Percentiles rank a stretch among this genome's conserved stretches.
phyloP scores from a whole-genome alignment of 2,329 filamentous ascomycete species.

The Exophiala mesophila region DNA sequence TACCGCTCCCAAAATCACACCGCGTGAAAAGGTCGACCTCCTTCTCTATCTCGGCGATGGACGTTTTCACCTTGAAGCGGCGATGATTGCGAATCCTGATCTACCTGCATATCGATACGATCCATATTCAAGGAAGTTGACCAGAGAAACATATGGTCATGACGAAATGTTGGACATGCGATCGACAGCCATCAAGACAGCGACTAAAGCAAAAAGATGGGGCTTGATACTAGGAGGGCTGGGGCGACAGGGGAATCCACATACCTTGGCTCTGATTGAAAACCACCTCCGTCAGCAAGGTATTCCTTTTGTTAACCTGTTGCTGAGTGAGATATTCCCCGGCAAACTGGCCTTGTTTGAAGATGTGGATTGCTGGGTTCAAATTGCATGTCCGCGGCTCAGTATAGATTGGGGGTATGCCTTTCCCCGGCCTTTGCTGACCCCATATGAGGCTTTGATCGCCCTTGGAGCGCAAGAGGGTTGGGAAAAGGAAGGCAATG shows the following conservation, averaged over 20 bases:
- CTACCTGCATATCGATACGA: slow-evolving; percentile 95
- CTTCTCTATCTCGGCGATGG: slow-evolving; percentile 89
- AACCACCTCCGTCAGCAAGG: slow-evolving; percentile 64
- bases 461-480: slow-evolving; percentile 75
- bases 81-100: slow-evolving; percentile 96
- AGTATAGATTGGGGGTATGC: slow-evolving; percentile 99
- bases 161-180: slow-evolving; percentile 82
- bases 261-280: slow-evolving; percentile 86
- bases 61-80: slow-evolving; percentile 91
- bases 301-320: slow-evolving; percentile 75
- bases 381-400: slow-evolving; percentile 91
- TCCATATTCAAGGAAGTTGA: slow-evolving; percentile 87
- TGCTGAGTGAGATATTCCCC: slow-evolving; percentile 93
- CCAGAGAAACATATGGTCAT: slow-evolving; percentile 86
- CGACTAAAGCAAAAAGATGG: slow-evolving; percentile 78
- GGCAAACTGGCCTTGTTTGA: slow-evolving; percentile 89
- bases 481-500: slow-evolving; percentile 57
- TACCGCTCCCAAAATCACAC: slow-evolving; percentile 71
- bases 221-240: slow-evolving; percentile 90
- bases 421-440: slow-evolving; percentile 80
- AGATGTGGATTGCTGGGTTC: slow-evolving; percentile 96
- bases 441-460: slow-evolving; percentile 90
- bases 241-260: slow-evolving; percentile 89
- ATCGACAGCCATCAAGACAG: slow-evolving; percentile 68
- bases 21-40: slow-evolving; percentile 59